Evolutionary conservation across 139 green algal genomes (phyloP), one percentile per base, ranked within the genome.

Genomic region (Astrephomene gubernaculifera): DNA sequence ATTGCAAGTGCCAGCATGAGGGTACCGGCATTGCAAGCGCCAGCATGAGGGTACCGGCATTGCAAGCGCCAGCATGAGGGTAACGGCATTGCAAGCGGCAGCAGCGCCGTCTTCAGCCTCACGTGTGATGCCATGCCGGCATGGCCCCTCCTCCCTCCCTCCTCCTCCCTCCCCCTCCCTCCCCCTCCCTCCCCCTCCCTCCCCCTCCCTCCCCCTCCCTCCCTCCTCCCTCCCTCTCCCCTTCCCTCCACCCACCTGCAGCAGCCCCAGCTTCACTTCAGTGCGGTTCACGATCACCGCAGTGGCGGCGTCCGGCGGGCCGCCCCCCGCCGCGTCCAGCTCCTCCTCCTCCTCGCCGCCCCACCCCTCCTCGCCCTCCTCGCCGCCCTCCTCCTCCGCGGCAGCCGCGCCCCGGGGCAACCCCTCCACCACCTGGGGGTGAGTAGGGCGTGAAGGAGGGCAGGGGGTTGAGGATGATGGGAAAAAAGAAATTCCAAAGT

Each of bases 181-280:
- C 25, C 72, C 44, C 12, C 43, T 12, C 71, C 43, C 39, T 6
- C 38, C 71, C 12, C 21, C 45, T 43, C 25, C 29, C 33, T 4
- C 45, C 49, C 25, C 25, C n/a, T 29, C 74, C 44, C 17, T 35
- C 8, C 71, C 35, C 12, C 19, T 33, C 53, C 3, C 71, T n/a
- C 39, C 5, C 38, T 39, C 12, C 21, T n/a, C 19, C 25, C 29
- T n/a, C 8, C 45, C 49, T 10, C 25, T 17, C 29, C 74, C 44
- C 17, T 35, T 35, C 71, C 35, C 12, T 12, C 12, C 74, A 22
- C 79, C 2, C 60, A 90, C 89, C 72, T 90, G 89, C 27, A 94
- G 69, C 71, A 93, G 70, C 19, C 83, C 83, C 64, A 95, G 82
- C 45, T 87, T 68, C 0, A 94, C 53, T 7, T 84, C 52, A 19